Base-by-base conservation (phyloP, 176 grass and related monocot species). In the Hsuehochloa calcarea region DNA sequence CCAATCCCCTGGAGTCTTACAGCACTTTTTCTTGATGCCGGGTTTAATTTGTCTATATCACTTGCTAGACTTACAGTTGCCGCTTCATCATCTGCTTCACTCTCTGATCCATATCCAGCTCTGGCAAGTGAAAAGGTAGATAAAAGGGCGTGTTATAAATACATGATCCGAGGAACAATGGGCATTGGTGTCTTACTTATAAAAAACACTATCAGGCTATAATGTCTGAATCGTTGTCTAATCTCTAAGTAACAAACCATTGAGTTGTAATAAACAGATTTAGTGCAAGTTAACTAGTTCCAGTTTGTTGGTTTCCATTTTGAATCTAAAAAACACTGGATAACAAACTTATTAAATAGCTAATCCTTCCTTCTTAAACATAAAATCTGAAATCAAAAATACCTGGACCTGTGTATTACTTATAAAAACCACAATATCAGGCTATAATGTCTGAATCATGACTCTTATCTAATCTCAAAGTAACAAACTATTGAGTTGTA, bases 21-120 rank as follows among this genome's bases (percentile, higher is more conserved):
- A 7, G 91, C 93, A 34, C 95, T 98, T 88, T 93, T 98, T 72
- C 70, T 90, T 22, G 95, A 98, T 65, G 93, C 89, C 39, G 58
- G 65, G 13, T 95, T 95, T 63, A 98, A 81, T 85, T 90, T 91
- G 72, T 94, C 91, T 40, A 98, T 6, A 20, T 98, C 93, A 80
- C 72, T 95, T 8, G 85, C 72, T 58, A 98, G 72, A 88, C 50
- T 92, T 79, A 95, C 91, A 47, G 75, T 95, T 69, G 93, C 90
- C 52, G 89, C 80, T 91, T 98, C 95, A 83, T 98, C 95, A 78
- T 98, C 95, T 39, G 5, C 80, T 93, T 95, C 95, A 85, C 91
- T 95, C 88, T 98, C 95, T 65, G 95, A 98, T 82, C 93, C 93
- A 88, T 93, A 95, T 59, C 95, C 95, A 93, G 85, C 87, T 88